Evolutionary conservation across 164 flowering plant genomes (phyloP), one percentile per base, ranked within the genome.

Genomic region (Sextonia rubra): DNA sequence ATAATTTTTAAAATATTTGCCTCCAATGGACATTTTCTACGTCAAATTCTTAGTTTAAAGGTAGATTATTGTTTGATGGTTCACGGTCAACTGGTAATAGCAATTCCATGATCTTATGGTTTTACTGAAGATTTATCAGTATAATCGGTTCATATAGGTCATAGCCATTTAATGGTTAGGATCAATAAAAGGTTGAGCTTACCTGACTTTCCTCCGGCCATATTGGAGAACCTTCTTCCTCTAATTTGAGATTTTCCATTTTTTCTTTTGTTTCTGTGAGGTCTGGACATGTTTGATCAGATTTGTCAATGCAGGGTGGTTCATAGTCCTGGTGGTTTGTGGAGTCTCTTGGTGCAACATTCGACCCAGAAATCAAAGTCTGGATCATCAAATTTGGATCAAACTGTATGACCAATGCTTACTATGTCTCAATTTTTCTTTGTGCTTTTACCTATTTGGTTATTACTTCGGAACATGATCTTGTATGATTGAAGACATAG

Each of bases 271-370:
- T 52, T 52, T 52, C 20, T 52, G 17, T 18, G 14, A 52, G n/a
- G 58, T 18, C 6, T 52, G 17, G 58, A 20, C n/a, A 63, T 73
- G 60, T 76, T 71, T 62, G 63, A 55, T 23, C 2, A 7, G 18
- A 22, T 64, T 8, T 70, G 60, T 20, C 61, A 75, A 72, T 69
- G 30, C 81, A 79, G 87, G 78, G 73, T 29, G 60, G 67, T 60
- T 64, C 72, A 80, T 29, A 84, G 83, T 60, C 74, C 85, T 77
- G 77, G 70, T 74, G 90, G 97, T 71, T 73, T 92, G 67, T 91
- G 93, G 97, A 82, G 86, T 79, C 77, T 89, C 78, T 81, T 91
- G 69, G 74, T 63, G 66, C 85, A 75, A 30, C 75, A 68, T 47
- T 73, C 86, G 27, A 69, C 67, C 52, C 79, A 71, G 77, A 83